phyloP scores from a whole-genome alignment of 2,329 filamentous ascomycete species.

The Paraphaeosphaeria sporulosa region DNA sequence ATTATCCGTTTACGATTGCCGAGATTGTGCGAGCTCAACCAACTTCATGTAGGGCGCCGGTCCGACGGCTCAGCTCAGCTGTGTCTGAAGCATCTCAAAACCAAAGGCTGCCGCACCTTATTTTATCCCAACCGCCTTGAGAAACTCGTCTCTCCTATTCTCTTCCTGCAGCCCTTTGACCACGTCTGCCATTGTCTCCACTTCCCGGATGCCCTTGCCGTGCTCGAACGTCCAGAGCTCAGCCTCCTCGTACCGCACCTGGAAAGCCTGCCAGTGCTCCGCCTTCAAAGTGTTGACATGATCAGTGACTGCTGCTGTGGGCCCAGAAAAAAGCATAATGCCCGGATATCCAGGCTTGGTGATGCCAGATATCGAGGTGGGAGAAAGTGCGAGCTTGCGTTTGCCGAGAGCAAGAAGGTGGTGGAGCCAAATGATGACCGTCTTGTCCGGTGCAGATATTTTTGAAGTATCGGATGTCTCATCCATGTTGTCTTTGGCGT shows the following conservation, averaged over 20 bases:
- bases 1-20: background rate
- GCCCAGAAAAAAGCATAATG: constrained; percentile 54
- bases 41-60: background rate
- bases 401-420: constrained; percentile 57
- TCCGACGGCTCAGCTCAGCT: background rate
- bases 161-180: constrained; percentile 42
- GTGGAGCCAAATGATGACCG: constrained; percentile 56
- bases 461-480: background rate
- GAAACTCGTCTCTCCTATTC: constrained; percentile 36
- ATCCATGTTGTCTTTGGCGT: background rate
- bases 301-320: constrained; percentile 45
- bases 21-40: constrained; percentile 1
- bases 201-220: constrained; percentile 50
- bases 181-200: constrained; percentile 55
- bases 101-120: constrained; percentile 20
- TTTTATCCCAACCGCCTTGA: constrained; percentile 47
- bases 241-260: constrained; percentile 52
- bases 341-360: constrained; percentile 58
- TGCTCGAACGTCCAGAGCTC: constrained; percentile 51
- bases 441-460: constrained; percentile 32
- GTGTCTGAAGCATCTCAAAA: background rate
- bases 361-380: constrained; percentile 49
- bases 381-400: constrained; percentile 53
- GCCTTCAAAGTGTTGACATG: constrained; percentile 53
- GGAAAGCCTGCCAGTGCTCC: constrained; percentile 57